Evolutionary conservation across 495 filamentous ascomycete species (phyloP).

Genomic region (Neurospora tetraspora): DNA sequence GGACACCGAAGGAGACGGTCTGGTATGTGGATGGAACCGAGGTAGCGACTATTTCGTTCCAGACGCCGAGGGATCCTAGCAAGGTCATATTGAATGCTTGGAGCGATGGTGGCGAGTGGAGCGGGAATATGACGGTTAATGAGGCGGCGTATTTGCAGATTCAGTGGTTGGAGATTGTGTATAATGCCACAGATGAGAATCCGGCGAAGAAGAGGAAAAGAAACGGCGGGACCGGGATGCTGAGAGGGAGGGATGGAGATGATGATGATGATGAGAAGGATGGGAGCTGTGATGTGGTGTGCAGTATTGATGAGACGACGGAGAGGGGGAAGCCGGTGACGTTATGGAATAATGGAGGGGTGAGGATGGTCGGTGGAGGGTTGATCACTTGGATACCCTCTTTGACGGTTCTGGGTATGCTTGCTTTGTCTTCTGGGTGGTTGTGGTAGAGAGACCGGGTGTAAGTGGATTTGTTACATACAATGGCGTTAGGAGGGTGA

Average conservation of each 20-base stretch:
- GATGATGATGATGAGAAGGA: conserved; percentile 12
- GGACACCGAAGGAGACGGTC: conserved; percentile 47
- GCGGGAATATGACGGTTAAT: conserved; percentile 55
- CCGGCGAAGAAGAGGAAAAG: not conserved
- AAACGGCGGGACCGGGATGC: not conserved
- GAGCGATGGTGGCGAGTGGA: conserved; percentile 66
- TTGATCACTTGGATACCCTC: conserved; percentile 7
- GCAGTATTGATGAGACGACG: conserved; percentile 39
- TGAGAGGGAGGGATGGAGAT: conserved; percentile 12
- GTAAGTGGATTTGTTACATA: not conserved
- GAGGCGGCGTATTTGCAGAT: conserved; percentile 56
- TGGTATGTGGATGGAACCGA: conserved; percentile 58
- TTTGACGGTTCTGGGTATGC: not conserved
- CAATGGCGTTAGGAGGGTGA: not conserved
- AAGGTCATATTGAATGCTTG: conserved; percentile 62
- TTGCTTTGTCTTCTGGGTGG: not conserved
- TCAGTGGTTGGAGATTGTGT: conserved; percentile 66
- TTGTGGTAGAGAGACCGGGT: not conserved
- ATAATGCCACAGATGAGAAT: conserved; percentile 40
- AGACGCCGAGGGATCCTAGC: conserved; percentile 48
- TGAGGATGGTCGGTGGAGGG: not conserved
- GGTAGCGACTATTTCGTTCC: conserved; percentile 50
- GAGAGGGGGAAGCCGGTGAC: conserved; percentile 33
- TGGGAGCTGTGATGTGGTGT: conserved; percentile 29
- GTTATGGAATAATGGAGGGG: conserved; percentile 29